phyloP scores from a whole-genome alignment of 768 basidiomycete species.

The Kwoniella botswanensis region DNA sequence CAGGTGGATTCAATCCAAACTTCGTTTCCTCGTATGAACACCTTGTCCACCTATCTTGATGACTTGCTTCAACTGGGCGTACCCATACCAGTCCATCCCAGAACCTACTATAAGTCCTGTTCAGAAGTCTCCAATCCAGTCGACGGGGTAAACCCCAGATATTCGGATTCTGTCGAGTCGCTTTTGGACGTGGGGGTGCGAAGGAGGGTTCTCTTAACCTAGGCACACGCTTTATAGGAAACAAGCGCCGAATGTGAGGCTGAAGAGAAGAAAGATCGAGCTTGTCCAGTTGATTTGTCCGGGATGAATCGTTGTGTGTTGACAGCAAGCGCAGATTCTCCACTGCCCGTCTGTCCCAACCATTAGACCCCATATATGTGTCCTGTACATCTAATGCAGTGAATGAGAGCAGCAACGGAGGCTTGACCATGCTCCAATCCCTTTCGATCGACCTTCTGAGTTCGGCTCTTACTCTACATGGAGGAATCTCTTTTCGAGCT shows the following conservation, averaged over 20 bases:
- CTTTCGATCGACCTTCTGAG: slow-evolving; percentile 10
- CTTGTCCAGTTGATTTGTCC: not conserved
- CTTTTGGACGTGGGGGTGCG: slow-evolving; percentile 23
- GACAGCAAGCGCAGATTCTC: slow-evolving; percentile 34
- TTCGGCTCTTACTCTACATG: slow-evolving; percentile 18
- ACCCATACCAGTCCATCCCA: slow-evolving; percentile 42
- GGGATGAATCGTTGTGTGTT: not conserved
- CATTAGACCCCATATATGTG: slow-evolving; percentile 17
- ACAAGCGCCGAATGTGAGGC: slow-evolving; percentile 22
- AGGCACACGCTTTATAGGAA: slow-evolving; percentile 16
- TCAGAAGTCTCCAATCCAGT: slow-evolving; percentile 24
- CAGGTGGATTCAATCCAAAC: slow-evolving; percentile 2
- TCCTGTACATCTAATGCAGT: not conserved
- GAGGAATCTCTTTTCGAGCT: slow-evolving; percentile 20
- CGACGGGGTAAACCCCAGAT: slow-evolving; percentile 34
- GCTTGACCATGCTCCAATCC: slow-evolving; percentile 26
- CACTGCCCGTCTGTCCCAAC: slow-evolving; percentile 39
- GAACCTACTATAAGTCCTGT: slow-evolving; percentile 33
- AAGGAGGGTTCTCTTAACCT: slow-evolving; percentile 15
- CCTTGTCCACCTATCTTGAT: slow-evolving; percentile 17
- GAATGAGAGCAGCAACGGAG: slow-evolving; percentile 33
- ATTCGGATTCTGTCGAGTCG: slow-evolving; percentile 35
- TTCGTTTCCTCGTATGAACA: slow-evolving; percentile 34
- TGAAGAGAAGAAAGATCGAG: not conserved
- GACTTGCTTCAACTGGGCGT: not conserved